phyloP scores from a whole-genome alignment of 2,329 filamentous ascomycete genomes.

The Diplodia mutila region DNA sequence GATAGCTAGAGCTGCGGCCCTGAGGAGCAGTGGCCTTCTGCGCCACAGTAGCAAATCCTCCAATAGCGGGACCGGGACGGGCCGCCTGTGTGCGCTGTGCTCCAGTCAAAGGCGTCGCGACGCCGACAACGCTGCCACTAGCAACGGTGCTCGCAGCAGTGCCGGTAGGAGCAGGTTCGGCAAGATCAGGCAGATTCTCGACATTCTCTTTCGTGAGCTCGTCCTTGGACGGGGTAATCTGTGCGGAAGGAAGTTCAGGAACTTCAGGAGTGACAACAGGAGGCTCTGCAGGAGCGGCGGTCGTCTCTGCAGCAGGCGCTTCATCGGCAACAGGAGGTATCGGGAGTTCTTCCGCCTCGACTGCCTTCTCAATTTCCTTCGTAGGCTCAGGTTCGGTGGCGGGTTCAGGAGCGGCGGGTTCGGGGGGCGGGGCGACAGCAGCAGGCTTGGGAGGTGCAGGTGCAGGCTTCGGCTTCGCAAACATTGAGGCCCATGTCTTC shows the following conservation, averaged over 20 bases:
- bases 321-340: conserved; percentile 44
- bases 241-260: conserved; percentile 42
- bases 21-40: conserved; percentile 72
- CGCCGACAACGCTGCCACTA: conserved; percentile 61
- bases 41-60: conserved; percentile 79
- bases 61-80: conserved; percentile 66
- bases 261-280: conserved; percentile 41
- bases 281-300: conserved; percentile 32
- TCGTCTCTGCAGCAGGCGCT: conserved; percentile 34
- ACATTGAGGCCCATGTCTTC: conserved; percentile 61
- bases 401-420: conserved; percentile 42
- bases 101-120: conserved; percentile 65
- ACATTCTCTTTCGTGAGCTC: conserved; percentile 90
- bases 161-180: conserved; percentile 74
- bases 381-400: conserved; percentile 41
- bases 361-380: conserved; percentile 42
- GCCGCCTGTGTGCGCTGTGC: conserved; percentile 54
- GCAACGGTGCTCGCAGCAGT: conserved; percentile 88
- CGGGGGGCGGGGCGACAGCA: conserved; percentile 40
- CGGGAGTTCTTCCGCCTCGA: conserved; percentile 46
- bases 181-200: conserved; percentile 83
- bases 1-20: conserved; percentile 75
- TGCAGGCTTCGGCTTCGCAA: conserved; percentile 52
- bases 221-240: conserved; percentile 72
- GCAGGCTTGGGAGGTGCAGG: conserved; percentile 49